Base-by-base conservation (phyloP, 768 basidiomycete species). In the Rhodotorula sphaerocarpa region DNA sequence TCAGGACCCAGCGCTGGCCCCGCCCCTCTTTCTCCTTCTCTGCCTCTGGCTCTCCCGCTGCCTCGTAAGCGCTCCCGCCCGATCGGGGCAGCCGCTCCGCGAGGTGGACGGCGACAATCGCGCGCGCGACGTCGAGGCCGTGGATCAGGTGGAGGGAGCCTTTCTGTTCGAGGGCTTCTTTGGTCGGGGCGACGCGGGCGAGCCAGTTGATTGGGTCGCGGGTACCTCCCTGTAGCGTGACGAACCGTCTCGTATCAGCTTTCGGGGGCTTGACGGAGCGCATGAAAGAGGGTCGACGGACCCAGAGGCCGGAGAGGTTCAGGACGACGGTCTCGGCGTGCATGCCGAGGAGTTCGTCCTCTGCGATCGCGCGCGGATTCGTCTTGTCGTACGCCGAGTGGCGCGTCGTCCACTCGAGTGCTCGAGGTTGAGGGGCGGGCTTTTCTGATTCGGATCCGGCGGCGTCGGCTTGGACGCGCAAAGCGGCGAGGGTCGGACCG, bases 81-180 rank as follows among this genome's bases (percentile, higher is more conserved):
- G 28, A 30, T 11, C 27, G 5, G 16, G 41, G 21, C 18, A 42
- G 57, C 0, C 41, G 55, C 53, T 80, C 80, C 33, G 80, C 63
- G 16, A 67, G 66, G 67, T 81, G 81, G 2, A 84, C 78, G n/a
- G 83, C 82, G 36, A 85, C 74, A 66, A 85, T 79, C 15, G 80
- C 80, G 20, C 82, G 79, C 20, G 84, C 78, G 53, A 84, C 77
- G 71, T 85, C 84, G 48, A 77, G 55, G 23, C 66, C 84, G 72
- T 85, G 83, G 55, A 85, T 79, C 70, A 84, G 73, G 70, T 85
- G 83, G 7, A 84, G 62, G 65, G 82, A 81, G 12, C 80, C 81
- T 80, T 85, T 84, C 20, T 67, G 71, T 34, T 70, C 76, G 61
- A 85, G 71, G 0, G 77, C 78, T 12, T 83, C 82, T 70, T 84